phyloP scores from a whole-genome alignment of 2,329 filamentous ascomycete genomes.

The Ploettnerulaceae sp. region DNA sequence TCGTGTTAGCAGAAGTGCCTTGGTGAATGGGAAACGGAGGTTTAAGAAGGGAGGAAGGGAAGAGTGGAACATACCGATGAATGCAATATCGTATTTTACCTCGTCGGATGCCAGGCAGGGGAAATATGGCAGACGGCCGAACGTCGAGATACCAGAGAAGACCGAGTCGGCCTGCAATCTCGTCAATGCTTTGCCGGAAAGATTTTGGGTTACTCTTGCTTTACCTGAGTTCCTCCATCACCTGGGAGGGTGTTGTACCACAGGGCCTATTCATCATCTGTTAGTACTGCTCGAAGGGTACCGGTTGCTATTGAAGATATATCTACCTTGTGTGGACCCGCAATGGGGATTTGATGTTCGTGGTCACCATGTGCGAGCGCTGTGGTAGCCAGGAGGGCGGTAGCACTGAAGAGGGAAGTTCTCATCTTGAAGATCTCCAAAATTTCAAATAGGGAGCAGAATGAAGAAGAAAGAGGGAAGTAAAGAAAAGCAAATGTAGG shows the following conservation, averaged over 20 bases:
- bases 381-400: slow-evolving; percentile 42
- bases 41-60: neutral
- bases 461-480: slow-evolving; percentile 6
- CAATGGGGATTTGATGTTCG: slow-evolving; percentile 47
- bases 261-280: slow-evolving; percentile 47
- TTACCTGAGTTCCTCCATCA: slow-evolving; percentile 76
- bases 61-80: slow-evolving; percentile 55
- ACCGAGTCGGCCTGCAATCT: slow-evolving; percentile 70
- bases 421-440: slow-evolving; percentile 24
- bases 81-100: slow-evolving; percentile 78
- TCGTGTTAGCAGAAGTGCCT: slow-evolving; percentile 10
- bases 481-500: too few species aligned
- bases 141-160: slow-evolving; percentile 83
- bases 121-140: slow-evolving; percentile 72
- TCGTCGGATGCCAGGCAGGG: slow-evolving; percentile 68
- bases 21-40: neutral
- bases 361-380: slow-evolving; percentile 91
- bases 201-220: slow-evolving; percentile 24
- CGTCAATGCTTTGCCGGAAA: slow-evolving; percentile 16
- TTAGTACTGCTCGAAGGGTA: neutral
- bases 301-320: too few species aligned
- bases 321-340: slow-evolving; percentile 10
- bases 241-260: slow-evolving; percentile 84
- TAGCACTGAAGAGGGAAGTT: slow-evolving; percentile 23
- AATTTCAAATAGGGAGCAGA: slow-evolving; percentile 4